These are phyloP conservation scores for Suhomyces pyralidae DNA, from an alignment of 805 yeast species.

Conservation along the genomic window DNA sequence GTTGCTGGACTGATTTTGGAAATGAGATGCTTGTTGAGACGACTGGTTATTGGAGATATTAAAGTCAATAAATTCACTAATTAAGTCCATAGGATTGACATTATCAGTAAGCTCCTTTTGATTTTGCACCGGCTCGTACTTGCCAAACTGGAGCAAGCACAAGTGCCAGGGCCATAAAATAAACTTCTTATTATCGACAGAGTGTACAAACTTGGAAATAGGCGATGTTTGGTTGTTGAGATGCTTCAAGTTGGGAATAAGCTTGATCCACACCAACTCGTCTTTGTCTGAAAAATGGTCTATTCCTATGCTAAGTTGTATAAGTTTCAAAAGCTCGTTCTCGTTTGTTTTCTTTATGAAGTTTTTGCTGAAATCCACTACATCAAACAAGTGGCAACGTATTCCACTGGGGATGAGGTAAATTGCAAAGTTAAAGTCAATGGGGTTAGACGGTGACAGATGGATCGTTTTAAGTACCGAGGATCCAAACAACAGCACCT, in stretches of 20 bases:
- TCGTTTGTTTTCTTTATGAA: slow-evolving; percentile 17
- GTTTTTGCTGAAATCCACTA: slow-evolving; percentile 19
- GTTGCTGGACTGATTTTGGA: neutral
- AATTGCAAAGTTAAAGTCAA: slow-evolving; percentile 29
- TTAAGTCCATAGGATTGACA: slow-evolving; percentile 30
- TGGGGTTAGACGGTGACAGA: neutral
- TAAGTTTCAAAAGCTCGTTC: slow-evolving; percentile 27
- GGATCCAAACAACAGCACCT: slow-evolving; percentile 26
- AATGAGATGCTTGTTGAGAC: neutral
- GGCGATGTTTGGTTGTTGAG: slow-evolving; percentile 66
- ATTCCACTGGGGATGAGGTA: slow-evolving; percentile 43
- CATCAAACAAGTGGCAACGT: slow-evolving; percentile 41
- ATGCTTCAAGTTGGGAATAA: slow-evolving; percentile 66
- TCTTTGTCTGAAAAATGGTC: slow-evolving; percentile 17
- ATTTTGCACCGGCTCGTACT: slow-evolving; percentile 13
- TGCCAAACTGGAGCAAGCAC: slow-evolving; percentile 56
- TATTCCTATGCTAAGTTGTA: slow-evolving; percentile 35
- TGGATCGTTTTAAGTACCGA: slow-evolving; percentile 11
- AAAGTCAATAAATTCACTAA: slow-evolving; percentile 36
- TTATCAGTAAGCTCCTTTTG: neutral
- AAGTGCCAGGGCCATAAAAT: slow-evolving; percentile 72
- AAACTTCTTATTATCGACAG: slow-evolving; percentile 51
- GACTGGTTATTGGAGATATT: slow-evolving; percentile 20
- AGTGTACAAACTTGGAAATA: slow-evolving; percentile 54
- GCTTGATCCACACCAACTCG: slow-evolving; percentile 55